Base-by-base conservation (phyloP, 768 basidiomycete genomes). In the Mycena galopus region DNA sequence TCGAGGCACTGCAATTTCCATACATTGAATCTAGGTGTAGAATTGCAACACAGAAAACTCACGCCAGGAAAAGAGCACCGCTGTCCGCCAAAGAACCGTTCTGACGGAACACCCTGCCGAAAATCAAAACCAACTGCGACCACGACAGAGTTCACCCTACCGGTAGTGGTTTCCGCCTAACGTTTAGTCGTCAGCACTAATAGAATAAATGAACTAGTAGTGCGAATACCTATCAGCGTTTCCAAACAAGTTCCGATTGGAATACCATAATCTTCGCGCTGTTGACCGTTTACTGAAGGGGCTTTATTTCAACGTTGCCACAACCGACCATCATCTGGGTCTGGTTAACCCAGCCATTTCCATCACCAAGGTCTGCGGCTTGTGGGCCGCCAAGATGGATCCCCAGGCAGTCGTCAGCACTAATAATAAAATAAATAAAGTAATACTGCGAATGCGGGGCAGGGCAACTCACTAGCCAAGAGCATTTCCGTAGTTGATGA, bases 111-210 rank as follows among this genome's bases (percentile, higher is more conserved):
- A 85, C 79, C 23, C 86, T 85, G 73, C 16, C 30, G 37, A 27
- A 4, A 27, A 29, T 66, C 21, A 65, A 39, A 12, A 19, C 19
- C 25, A 50, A 21, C 2, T 10, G 25, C 19, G 51, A 19, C 4
- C 7, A 32, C 25, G 7, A 64, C 10, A 8, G 6, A 32, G 10
- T 23, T 8, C 12, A 62, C 30, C n/a, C 57, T 57, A 85, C 86
- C 88, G 81, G 73, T 89, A 84, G 74, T 88, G 88, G 74, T 88
- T 85, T 0, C 88, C 88, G 1, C 88, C 88, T 4, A 83, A 71
- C 47, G 86, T 74, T 39, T 79, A 82, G 78, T 88, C 87, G 23
- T 27, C 21, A 58, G 51, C 21, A 25, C 37, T 58, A 14, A 27
- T 14, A 3, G 9, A 8, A 17, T 19, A 19, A 56, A 50, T 53